Base-by-base conservation (phyloP, 306 rosid genomes). In the Arachis hypogaea region DNA sequence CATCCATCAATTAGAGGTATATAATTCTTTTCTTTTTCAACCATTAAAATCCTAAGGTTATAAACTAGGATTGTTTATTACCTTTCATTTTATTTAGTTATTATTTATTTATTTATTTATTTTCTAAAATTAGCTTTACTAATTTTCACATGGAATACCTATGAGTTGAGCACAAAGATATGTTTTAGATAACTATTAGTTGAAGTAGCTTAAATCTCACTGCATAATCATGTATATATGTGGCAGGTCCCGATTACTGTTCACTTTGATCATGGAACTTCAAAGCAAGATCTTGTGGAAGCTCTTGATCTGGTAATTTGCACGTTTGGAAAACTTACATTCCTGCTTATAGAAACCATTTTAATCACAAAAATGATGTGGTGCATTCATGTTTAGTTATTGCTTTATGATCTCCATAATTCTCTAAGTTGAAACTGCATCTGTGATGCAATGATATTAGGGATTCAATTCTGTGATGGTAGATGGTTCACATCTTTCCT, bases 211-310 rank as follows among this genome's bases (percentile, higher is more conserved):
- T 47, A 51, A 43, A 73, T 49, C 69, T 84, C 56, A 69, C 76
- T 76, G 78, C 42, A 55, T 75, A 66, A 76, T 54, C 41, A 8
- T 62, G 70, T 66, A 29, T 33, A 54, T 51, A 51, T 80, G 51
- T 46, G 41, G 78, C 87, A 93, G 98, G 98, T 93, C 69, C 98
- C 98, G 55, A 78, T 93, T 28, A 58, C 90, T 49, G 96, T 93
- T 67, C 98, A 93, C 85, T 91, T 91, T 77, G 98, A 93, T 82
- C 98, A 93, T 58, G 98, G 98, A 86, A 88, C 93, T 76, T 89
- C 90, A 60, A 89, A 79, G 85, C 85, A 82, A 77, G 94, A 93
- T 68, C 90, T 91, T 30, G 88, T 91, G 73, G 92, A 91, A 84
- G 98, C 94, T 72, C 76, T 91, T 79, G 98, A 93, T 79, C 83